Base-by-base conservation (phyloP, 768 basidiomycete genomes). In the Cystobasidiopsis lactophilus region DNA sequence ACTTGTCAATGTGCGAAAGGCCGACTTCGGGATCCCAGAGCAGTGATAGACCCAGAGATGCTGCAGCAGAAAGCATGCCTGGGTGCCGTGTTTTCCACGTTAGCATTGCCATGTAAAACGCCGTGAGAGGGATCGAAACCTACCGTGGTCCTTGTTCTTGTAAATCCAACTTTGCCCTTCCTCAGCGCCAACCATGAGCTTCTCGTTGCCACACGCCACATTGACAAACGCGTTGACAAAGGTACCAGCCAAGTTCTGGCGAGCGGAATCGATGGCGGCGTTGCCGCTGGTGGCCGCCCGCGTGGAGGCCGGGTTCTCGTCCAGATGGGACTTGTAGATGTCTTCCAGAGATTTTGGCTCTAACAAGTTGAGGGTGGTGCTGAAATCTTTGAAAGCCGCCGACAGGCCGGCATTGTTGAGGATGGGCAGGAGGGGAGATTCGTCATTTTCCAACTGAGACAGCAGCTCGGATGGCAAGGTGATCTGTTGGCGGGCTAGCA, bases 191-290 rank as follows among this genome's bases (percentile, higher is more conserved):
- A 89, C 86, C 85, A 98, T 91, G 51, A 98, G 75, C 66, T 93
- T 95, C 66, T 98, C 93, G 65, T 98, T 98, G 23, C 86, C 88
- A 63, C 89, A 98, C 0, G 91, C 93, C 40, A 88, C 91, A 63
- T 98, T 98, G 50, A 95, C 91, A 56, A 96, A 98, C 1, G 88
- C 93, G 63, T 98, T 96, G 57, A 98, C 93, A 58, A 96, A 96
- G 1, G 91, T 93, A 2, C 86, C 84, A 0, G 93, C 91, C 54
- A 96, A 69, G 67, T 95, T 96, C 40, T 80, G 86, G 53, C 83
- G 75, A 23, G 93, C 91, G 5, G 89, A 93, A 62, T 95, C 89
- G 45, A 93, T 78, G 54, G 78, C 82, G 0, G 80, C 73, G 9
- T 13, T n/a, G 16, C 23, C 45, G 7, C 9, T 35, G 9, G 33